A percentile compares a stretch with the other conserved stretches of the same genome.
Conservation (phyloP, 176 grass and related monocot species). For the Saccharum spontaneum region DNA sequence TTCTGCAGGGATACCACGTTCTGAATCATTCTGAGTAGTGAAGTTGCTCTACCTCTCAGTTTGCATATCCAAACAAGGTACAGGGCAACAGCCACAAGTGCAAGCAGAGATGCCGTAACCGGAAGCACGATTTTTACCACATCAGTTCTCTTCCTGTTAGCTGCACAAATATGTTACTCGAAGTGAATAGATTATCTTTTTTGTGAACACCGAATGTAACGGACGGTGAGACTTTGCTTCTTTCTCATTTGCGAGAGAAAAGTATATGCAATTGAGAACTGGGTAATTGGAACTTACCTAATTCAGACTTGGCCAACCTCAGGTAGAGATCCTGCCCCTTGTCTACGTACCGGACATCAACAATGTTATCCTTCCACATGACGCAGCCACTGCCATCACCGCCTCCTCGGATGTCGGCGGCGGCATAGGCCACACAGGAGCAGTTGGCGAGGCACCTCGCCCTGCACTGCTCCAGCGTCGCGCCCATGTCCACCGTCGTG, state of each 20-base stretch:
- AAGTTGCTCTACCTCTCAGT: not conserved
- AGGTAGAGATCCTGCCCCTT: conserved; percentile 30
- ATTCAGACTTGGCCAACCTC: conserved; percentile 32
- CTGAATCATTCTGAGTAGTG: no score
- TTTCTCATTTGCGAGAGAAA: no score
- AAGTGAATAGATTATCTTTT: no score
- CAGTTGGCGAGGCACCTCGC: conserved; percentile 49
- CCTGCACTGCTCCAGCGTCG: conserved; percentile 31
- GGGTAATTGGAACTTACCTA: no score
- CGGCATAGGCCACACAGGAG: conserved; percentile 53
- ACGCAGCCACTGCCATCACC: conserved; percentile 25
- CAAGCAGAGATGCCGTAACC: not conserved
- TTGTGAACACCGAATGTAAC: no score
- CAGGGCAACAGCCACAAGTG: not conserved
- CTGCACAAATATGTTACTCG: not conserved
- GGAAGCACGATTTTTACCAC: not conserved
- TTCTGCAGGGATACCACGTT: no score
- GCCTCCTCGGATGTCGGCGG: conserved; percentile 8
- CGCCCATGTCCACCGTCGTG: conserved; percentile 6
- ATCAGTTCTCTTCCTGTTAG: not conserved
- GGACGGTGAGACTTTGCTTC: no score
- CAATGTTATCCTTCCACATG: conserved; percentile 5
- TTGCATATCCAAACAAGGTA: not conserved
- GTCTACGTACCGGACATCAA: conserved; percentile 35
- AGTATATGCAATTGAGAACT: no score